Evolutionary conservation across 2,329 filamentous ascomycete genomes (phyloP).

Genomic region (Cytospora piceicola): DNA sequence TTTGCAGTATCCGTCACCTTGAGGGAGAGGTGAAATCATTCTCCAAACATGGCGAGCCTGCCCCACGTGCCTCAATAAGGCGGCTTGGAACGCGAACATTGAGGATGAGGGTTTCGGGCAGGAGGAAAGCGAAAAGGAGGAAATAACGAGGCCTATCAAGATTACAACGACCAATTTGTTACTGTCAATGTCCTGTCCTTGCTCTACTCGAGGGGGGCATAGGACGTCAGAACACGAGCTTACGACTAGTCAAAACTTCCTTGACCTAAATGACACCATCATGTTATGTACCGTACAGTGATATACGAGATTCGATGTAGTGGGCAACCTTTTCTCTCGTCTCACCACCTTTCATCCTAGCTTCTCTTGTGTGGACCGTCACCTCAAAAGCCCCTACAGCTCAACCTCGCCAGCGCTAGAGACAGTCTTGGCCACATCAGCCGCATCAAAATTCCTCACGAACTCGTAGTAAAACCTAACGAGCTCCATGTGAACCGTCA

Average conservation of each 20-base stretch:
- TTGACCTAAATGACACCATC: neutral
- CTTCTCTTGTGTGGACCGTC: neutral
- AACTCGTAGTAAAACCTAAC: constrained; percentile 45
- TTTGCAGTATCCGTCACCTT: no score
- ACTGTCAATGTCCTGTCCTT: no score
- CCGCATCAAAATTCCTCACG: constrained; percentile 43
- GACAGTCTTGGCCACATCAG: constrained; percentile 25
- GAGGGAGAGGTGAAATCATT: neutral
- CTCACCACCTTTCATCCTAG: neutral
- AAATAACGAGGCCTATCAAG: no score
- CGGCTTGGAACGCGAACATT: no score
- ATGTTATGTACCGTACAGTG: neutral
- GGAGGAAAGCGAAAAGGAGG: no score
- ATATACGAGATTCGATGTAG: neutral
- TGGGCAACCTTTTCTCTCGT: neutral
- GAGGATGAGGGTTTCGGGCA: no score
- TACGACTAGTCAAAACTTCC: neutral
- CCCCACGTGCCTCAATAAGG: no score
- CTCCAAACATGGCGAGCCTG: no score
- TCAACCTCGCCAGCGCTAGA: constrained; percentile 3
- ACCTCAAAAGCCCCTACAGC: neutral
- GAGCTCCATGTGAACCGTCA: constrained; percentile 44
- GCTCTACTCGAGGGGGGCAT: no score
- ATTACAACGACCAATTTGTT: no score
- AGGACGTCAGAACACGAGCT: no score